These are phyloP conservation scores for Isatis lusitanica DNA, from an alignment of 441 rosid genomes.

Conservation along the genomic window DNA sequence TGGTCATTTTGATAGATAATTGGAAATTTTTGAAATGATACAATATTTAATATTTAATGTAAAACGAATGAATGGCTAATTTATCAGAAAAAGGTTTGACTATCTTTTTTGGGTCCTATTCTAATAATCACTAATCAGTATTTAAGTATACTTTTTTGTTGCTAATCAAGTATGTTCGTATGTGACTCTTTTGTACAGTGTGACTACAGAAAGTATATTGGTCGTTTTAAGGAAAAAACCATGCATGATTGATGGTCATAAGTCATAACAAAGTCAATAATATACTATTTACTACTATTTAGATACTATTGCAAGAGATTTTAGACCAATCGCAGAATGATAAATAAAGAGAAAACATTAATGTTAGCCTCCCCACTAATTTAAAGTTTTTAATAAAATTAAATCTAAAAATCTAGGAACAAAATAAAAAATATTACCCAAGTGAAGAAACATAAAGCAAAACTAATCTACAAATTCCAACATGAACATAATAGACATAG, in stretches of 20 bases:
- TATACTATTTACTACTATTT: not conserved
- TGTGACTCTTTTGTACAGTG: not conserved
- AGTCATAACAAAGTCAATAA: not conserved
- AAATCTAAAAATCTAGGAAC: too few relatives aligned
- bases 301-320: not conserved
- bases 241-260: not conserved
- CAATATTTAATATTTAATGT: too few relatives aligned
- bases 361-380: too few relatives aligned
- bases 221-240: not conserved
- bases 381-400: too few relatives aligned
- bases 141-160: not conserved
- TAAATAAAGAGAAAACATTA: too few relatives aligned
- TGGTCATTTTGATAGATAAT: not conserved
- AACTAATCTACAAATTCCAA: too few relatives aligned
- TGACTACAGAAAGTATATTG: not conserved
- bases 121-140: not conserved
- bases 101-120: not conserved
- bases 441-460: too few relatives aligned
- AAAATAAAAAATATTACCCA: too few relatives aligned
- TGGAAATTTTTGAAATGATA: too few relatives aligned
- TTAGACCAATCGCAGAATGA: not conserved
- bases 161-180: constrained; percentile 11
- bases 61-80: not conserved
- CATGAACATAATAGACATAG: too few relatives aligned
- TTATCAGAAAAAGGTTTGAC: not conserved